Evolutionary conservation across 192 early-diverging fungal genomes (phyloP), one percentile per base, ranked within the genome.

Genomic region (Mortierella hygrophila): DNA sequence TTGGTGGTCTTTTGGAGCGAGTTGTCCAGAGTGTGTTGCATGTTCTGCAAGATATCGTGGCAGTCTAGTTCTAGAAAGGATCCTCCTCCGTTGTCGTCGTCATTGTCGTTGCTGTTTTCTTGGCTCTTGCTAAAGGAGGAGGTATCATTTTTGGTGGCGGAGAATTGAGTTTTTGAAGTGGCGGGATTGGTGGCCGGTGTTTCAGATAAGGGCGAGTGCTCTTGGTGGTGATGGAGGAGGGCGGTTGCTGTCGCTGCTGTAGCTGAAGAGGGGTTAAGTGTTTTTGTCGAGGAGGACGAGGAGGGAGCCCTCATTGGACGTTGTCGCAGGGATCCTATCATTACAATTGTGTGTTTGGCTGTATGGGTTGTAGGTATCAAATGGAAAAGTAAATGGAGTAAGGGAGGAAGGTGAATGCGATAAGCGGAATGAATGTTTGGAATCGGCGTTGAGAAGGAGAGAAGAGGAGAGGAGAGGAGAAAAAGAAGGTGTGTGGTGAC

Each of bases 31-130:
- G 80, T 76, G n/a, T 57, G 74, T n/a, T 73, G 71, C 79, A 74
- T 74, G 71, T 49, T 29, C 8, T 82, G 75, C 1, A 63, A 37
- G 18, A 63, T 26, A 3, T 65, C 72, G 21, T 81, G 37, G 4
- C 83, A 88, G 52, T 86, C 84, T 6, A 86, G 75, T 52, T 86
- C 84, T 37, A 86, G 74, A 26, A 76, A 86, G 13, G 84, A 72
- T 15, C 60, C 21, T 23, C 29, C 72, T 4, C 42, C n/a, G 23
- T 60, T 15, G 11, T 29, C 29, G 60, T 32, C 32, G 1, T 32
- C 6, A 10, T 15, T 65, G 75, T 38, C 29, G 15, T 16, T 1
- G 46, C 1, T 3, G 29, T 38, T 6, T 6, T 52, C 20, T 20
- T 52, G 16, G 15, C 18, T 20, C 16, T 52, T 11, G 72, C 6